Conservation (phyloP, 768 basidiomycete genomes). For the Ephemerocybe angulata region DNA sequence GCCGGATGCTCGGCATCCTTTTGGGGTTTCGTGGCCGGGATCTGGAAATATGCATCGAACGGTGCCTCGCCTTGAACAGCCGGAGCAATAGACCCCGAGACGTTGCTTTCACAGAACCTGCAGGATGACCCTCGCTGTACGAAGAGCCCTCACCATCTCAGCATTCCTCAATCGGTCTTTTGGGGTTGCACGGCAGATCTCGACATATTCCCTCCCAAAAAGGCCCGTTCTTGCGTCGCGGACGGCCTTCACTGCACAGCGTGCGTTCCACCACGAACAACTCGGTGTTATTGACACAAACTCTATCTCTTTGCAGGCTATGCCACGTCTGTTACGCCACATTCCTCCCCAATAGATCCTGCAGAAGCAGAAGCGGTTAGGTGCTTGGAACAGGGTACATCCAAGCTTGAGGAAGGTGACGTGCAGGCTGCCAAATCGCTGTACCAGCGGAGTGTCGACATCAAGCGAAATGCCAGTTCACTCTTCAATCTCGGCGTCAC, state of each 20-base stretch:
- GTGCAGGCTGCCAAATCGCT: conserved; percentile 72
- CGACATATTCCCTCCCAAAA: background rate
- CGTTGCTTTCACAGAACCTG: background rate
- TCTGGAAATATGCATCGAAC: too few species aligned
- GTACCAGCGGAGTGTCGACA: conserved; percentile 76
- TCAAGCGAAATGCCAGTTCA: conserved; percentile 74
- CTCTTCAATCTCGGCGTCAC: conserved; percentile 89
- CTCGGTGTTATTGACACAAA: background rate
- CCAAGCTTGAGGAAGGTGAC: conserved; percentile 83
- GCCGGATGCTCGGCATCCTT: too few species aligned
- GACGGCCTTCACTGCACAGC: background rate
- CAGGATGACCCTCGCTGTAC: background rate
- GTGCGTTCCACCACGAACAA: background rate
- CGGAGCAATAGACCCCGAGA: too few species aligned
- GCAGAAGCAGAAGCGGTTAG: conserved; percentile 75
- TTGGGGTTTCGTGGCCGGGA: too few species aligned
- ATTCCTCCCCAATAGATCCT: conserved; percentile 80
- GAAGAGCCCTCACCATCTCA: background rate
- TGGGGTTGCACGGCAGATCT: background rate
- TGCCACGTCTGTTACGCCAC: conserved; percentile 76
- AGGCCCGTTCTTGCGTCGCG: background rate
- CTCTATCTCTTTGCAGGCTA: conserved; percentile 47
- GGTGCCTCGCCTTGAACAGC: too few species aligned
- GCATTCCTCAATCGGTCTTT: background rate
- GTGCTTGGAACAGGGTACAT: conserved; percentile 79